Base-by-base conservation (phyloP, 345 rosid genomes). In the Ceriops decandra region DNA sequence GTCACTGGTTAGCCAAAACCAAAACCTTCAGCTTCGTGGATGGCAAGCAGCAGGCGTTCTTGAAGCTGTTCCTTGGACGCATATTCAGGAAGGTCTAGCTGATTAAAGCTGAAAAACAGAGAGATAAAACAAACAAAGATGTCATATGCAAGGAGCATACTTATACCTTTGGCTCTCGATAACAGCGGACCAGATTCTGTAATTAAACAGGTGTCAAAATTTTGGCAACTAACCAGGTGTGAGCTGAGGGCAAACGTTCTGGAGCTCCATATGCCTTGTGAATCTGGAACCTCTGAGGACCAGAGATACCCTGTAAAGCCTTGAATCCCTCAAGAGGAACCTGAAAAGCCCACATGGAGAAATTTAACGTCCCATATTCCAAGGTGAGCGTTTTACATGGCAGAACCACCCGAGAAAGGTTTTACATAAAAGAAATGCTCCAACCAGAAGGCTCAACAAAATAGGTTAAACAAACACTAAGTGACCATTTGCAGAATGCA, bases 181-280 rank as follows among this genome's bases (percentile, higher is more conserved):
- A 60, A 13, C 16, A 52, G 16, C 30, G 20, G 13, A 7, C 1
- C 20, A 27, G 7, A 21, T 42, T 35, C 17, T n/a, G 11, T 49
- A 20, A 52, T 17, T 9, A 10, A 53, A 49, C 16, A 60, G 0
- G 0, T 7, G 27, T 54, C 31, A 33, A 42, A 21, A 22, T 61
- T 52, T 52, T 57, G 52, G 9, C 35, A 62, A 73, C 85, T 64
- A 47, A 93, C 97, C 97, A 91, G 74, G 98, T 93, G 80, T 93
- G 97, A 38, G 98, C 98, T 33, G 98, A 91, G 31, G 98, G 98
- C 61, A 93, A 75, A 63, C 98, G 82, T 66, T 89, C 91, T 15
- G 97, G 92, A 68, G 92, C 89, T 68, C 98, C 98, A 82, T 91
- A 93, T 52, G 96, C 95, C 78, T 93, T 93, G 86, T 93, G 98